These are phyloP conservation scores for Coniochaeta ligniaria DNA, from an alignment of 2,329 filamentous ascomycete genomes.

Conservation along the genomic window DNA sequence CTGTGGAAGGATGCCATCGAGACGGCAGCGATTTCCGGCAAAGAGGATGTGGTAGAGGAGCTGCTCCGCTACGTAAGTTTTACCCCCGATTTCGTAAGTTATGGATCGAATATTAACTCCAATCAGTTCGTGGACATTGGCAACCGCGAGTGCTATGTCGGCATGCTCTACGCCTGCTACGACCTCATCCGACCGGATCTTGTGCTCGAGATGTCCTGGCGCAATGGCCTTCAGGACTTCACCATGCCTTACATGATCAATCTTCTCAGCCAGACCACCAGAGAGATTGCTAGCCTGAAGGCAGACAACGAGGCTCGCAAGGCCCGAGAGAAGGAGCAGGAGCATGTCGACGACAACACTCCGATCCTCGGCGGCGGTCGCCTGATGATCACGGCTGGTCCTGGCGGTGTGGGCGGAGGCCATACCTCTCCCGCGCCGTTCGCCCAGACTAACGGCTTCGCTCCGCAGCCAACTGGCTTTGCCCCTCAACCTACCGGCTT, in stretches of 20 bases:
- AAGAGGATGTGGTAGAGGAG: slow-evolving; percentile 90
- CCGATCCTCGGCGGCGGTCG: slow-evolving; percentile 85
- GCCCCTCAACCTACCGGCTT: slow-evolving; percentile 60
- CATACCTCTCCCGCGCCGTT: slow-evolving; percentile 61
- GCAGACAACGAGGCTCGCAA: slow-evolving; percentile 77
- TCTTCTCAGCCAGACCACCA: slow-evolving; percentile 83
- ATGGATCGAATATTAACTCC: slow-evolving; percentile 18
- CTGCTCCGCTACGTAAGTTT: slow-evolving; percentile 88
- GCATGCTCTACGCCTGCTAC: slow-evolving; percentile 98
- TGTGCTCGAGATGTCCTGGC: slow-evolving; percentile 95
- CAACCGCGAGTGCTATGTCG: slow-evolving; percentile 98
- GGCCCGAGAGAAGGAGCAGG: slow-evolving; percentile 28
- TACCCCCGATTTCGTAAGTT: not conserved
- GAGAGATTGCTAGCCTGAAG: slow-evolving; percentile 77
- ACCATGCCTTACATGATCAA: slow-evolving; percentile 99
- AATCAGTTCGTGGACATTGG: slow-evolving; percentile 94
- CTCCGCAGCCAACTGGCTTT: slow-evolving; percentile 80
- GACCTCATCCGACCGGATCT: slow-evolving; percentile 90
- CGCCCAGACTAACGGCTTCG: slow-evolving; percentile 78
- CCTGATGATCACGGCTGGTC: slow-evolving; percentile 93
- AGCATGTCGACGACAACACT: slow-evolving; percentile 88
- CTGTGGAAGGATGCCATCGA: slow-evolving; percentile 99
- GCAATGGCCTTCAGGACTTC: slow-evolving; percentile 88
- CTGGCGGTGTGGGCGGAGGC: slow-evolving; percentile 39
- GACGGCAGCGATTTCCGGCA: slow-evolving; percentile 86